Percentiles rank a stretch among this genome's conserved stretches.
These are phyloP conservation scores for Jackrogersella minutella DNA, from an alignment of 495 filamentous ascomycete species.

Conservation along the genomic window DNA sequence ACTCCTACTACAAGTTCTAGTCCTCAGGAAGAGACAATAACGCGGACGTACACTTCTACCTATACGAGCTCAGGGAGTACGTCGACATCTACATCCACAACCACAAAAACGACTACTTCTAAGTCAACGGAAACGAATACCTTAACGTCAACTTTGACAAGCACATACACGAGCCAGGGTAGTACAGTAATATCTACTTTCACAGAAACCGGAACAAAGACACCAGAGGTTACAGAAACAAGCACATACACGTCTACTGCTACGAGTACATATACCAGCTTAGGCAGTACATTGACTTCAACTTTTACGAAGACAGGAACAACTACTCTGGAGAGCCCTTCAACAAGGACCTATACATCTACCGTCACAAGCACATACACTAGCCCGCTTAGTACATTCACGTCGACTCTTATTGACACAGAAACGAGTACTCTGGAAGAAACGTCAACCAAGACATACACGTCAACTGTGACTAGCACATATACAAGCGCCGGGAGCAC, in stretches of 20 bases:
- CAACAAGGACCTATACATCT: not conserved
- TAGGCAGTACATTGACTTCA: slow-evolving; percentile 9
- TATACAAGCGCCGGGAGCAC: slow-evolving; percentile 14
- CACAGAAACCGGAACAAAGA: slow-evolving; percentile 3
- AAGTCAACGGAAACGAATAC: slow-evolving; percentile 10
- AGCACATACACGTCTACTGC: slow-evolving; percentile 15
- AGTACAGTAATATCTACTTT: slow-evolving; percentile 18
- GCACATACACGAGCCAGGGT: slow-evolving; percentile 13
- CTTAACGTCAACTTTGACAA: slow-evolving; percentile 10
- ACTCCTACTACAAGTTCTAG: not conserved
- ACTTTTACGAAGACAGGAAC: slow-evolving; percentile 22
- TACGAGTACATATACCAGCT: slow-evolving; percentile 21
- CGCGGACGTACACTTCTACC: not conserved
- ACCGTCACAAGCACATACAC: slow-evolving; percentile 25
- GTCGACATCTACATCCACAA: slow-evolving; percentile 20
- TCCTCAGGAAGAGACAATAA: not conserved
- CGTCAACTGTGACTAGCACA: slow-evolving; percentile 16
- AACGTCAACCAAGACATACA: slow-evolving; percentile 4
- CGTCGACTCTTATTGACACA: slow-evolving; percentile 11
- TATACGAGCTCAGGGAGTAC: slow-evolving; percentile 9
- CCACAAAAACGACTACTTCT: slow-evolving; percentile 3
- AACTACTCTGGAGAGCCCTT: not conserved
- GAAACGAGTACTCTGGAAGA: not conserved
- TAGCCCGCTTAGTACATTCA: slow-evolving; percentile 15
- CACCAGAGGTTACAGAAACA: not conserved